Evolutionary conservation across 371 early-diverging fungal genomes (phyloP), one percentile per base, ranked within the genome.

Genomic region (Phascolomyces articulosus): DNA sequence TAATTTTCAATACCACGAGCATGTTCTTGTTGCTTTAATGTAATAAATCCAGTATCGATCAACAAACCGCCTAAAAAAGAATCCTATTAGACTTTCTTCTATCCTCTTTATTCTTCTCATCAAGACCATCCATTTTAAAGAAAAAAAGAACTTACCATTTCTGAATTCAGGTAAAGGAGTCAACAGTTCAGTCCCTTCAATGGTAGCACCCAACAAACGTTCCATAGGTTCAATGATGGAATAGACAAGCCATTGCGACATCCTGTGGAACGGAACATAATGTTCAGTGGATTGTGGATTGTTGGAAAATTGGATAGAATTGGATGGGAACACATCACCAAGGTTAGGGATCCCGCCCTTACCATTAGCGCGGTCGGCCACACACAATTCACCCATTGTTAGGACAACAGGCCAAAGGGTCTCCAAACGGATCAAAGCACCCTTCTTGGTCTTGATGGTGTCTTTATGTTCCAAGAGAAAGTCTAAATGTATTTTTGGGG

Each of bases 171-270:
- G 88, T 24, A 96, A 77, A 9, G 96, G 96, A 0, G 97, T 96
- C 67, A 96, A 74, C 18, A 79, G 68, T 41, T 90, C 88, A n/a
- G 86, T 78, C 20, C 89, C 90, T 59, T 77, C 78, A 61, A 96
- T 87, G 7, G 68, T 80, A 29, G 93, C 76, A 40, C 81, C 81
- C 20, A 87, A 67, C 27, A 91, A 66, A 29, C 82, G 84, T 55
- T 85, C 84, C 58, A 96, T 75, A 1, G 93, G 93, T 56, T 96
- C 97, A 78, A 95, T 88, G 57, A 96, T 81, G 0, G 95, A 94
- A 75, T 95, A 96, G n/a, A 94, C 90, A 40, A 96, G 87, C 97
- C 97, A 96, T 72, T 95, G 95, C 7, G 94, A 91, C 59, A 96
- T 79, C 65, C 93, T 94, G 75, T 96, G 96, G 79, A 96, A 95